These are phyloP conservation scores for Suillus decipiens DNA, from an alignment of 768 basidiomycete species.

Conservation along the genomic window DNA sequence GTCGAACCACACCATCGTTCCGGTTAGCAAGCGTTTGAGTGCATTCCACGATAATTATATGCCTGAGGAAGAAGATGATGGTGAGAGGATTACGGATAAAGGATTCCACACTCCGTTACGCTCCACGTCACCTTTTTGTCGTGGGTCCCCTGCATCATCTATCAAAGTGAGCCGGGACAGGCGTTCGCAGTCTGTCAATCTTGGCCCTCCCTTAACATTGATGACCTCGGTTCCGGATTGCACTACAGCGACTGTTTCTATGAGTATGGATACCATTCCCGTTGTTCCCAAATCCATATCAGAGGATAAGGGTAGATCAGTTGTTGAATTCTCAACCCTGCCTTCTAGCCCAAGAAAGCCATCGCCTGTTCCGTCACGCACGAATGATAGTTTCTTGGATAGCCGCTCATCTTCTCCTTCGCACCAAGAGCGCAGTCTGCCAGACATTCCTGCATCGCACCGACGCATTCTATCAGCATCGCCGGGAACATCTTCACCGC, in stretches of 20 bases:
- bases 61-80: constrained; percentile 61
- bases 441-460: constrained; percentile 29
- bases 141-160: constrained; percentile 45
- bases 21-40: constrained; percentile 65
- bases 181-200: constrained; percentile 66
- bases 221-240: constrained; percentile 26
- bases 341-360: constrained; percentile 26
- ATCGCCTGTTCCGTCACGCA: constrained; percentile 26
- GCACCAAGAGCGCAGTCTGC: constrained; percentile 30
- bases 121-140: constrained; percentile 19
- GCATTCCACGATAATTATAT: constrained; percentile 67
- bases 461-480: constrained; percentile 14
- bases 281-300: constrained; percentile 29
- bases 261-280: constrained; percentile 34
- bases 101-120: constrained; percentile 19
- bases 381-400: constrained; percentile 32
- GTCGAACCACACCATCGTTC: constrained; percentile 71
- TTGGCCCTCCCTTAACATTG: constrained; percentile 38
- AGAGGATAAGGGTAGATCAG: constrained; percentile 38
- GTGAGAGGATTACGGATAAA: constrained; percentile 6
- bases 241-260: constrained; percentile 27
- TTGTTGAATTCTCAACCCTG: constrained; percentile 40
- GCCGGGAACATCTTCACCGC: constrained; percentile 22
- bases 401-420: constrained; percentile 31
- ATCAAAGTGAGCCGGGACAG: constrained; percentile 49